These are phyloP conservation scores for Moricandia moricandioides DNA, from an alignment of 345 rosid genomes.

Conservation along the genomic window DNA sequence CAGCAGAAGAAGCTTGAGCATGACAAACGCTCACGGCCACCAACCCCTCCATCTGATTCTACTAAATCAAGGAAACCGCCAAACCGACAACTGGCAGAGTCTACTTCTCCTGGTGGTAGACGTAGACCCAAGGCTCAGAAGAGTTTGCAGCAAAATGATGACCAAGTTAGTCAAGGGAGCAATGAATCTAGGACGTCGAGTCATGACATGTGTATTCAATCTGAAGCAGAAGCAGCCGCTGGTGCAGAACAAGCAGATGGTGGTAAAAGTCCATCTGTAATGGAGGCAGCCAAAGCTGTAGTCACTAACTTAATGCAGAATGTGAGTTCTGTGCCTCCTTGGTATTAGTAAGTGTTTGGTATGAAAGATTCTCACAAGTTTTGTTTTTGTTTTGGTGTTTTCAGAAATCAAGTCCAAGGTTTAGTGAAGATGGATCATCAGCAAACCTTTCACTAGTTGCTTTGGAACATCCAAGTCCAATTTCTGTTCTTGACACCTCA, in stretches of 20 bases:
- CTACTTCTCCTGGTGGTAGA: conserved; percentile 62
- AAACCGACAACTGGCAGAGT: conserved; percentile 44
- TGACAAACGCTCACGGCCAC: conserved; percentile 79
- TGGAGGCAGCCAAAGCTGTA: conserved; percentile 37
- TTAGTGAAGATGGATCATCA: conserved; percentile 48
- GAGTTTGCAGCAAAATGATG: conserved; percentile 52
- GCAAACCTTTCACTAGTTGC: conserved; percentile 47
- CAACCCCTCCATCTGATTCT: conserved; percentile 73
- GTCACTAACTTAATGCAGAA: conserved; percentile 48
- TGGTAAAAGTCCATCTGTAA: conserved; percentile 44
- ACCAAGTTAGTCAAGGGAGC: conserved; percentile 73
- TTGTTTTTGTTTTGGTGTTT: conserved; percentile 9
- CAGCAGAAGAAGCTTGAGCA: conserved; percentile 71
- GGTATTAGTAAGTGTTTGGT: not conserved
- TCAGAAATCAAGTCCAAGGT: conserved; percentile 51
- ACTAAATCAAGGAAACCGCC: conserved; percentile 55
- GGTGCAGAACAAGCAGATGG: conserved; percentile 38
- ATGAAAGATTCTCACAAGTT: conserved; percentile 10
- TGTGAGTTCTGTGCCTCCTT: conserved; percentile 42
- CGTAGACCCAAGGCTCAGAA: conserved; percentile 45
- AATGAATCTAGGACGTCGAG: conserved; percentile 65
- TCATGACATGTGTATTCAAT: conserved; percentile 51
- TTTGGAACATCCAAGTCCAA: conserved; percentile 79
- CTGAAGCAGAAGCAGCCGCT: conserved; percentile 44
- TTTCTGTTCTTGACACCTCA: conserved; percentile 73